Percentiles rank a stretch among this genome's conserved stretches.
Evolutionary conservation across 257 asterid genomes (phyloP).

Genomic region (Solanum rostratum): DNA sequence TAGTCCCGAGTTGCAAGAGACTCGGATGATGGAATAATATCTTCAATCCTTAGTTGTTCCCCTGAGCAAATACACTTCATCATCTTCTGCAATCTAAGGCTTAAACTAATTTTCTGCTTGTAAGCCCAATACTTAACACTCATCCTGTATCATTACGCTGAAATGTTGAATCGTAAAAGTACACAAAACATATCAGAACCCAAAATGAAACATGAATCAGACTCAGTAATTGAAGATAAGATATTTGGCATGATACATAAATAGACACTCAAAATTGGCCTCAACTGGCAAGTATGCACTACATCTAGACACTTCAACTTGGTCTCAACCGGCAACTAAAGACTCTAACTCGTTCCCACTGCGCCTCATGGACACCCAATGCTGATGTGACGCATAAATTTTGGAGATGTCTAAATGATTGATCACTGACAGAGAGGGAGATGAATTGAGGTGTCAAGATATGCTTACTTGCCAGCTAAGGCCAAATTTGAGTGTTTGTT

Average conservation of each 20-base stretch:
- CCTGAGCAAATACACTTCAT: constrained; percentile 97
- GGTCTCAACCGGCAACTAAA: background rate
- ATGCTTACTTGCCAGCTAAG: background rate
- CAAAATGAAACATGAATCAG: background rate
- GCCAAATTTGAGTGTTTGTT: no score
- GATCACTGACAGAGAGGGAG: background rate
- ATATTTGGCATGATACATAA: background rate
- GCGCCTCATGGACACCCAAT: background rate
- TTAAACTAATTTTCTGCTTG: constrained; percentile 35
- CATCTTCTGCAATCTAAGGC: constrained; percentile 52
- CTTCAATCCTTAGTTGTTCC: constrained; percentile 60
- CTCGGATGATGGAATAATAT: constrained; percentile 68
- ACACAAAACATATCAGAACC: background rate
- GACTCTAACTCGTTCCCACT: background rate
- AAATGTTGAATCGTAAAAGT: constrained; percentile 12
- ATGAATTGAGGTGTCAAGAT: background rate
- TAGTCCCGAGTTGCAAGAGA: constrained; percentile 91
- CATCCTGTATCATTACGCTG: constrained; percentile 60
- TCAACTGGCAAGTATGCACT: background rate
- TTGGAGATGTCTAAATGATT: background rate
- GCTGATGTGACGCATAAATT: background rate
- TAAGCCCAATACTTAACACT: constrained; percentile 64
- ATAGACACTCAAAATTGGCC: background rate
- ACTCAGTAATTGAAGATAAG: background rate
- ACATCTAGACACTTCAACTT: background rate